These are phyloP conservation scores for Macrolepiota dolichaula DNA, from an alignment of 768 basidiomycete species.

Conservation along the genomic window DNA sequence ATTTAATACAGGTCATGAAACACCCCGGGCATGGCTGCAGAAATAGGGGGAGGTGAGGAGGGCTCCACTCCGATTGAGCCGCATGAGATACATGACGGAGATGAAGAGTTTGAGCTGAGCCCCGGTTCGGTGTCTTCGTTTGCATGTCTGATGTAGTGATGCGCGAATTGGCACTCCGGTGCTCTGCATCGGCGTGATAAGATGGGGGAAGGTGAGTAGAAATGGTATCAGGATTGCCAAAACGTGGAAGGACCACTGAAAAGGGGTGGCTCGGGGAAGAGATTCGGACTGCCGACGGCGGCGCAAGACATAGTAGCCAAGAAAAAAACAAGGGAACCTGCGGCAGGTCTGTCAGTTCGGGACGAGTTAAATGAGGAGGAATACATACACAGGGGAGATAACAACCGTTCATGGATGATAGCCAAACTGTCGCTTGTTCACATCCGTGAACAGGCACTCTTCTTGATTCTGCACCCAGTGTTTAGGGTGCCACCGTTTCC, in stretches of 20 bases:
- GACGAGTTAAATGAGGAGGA: slow-evolving; percentile 1
- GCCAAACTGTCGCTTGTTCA: not conserved
- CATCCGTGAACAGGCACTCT: slow-evolving; percentile 3
- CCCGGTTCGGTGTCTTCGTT: not conserved
- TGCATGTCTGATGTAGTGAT: not conserved
- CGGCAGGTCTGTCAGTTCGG: not conserved
- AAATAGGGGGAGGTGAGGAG: not conserved
- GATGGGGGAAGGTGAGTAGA: not conserved
- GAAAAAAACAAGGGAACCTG: not conserved
- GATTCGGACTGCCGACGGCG: not conserved
- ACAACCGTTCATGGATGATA: not conserved
- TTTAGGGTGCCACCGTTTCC: not conserved
- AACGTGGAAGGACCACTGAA: not conserved
- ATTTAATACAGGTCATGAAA: not conserved
- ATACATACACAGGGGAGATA: slow-evolving; percentile 4
- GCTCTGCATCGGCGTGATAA: not conserved
- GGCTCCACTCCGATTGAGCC: not conserved
- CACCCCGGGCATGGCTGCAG: not conserved
- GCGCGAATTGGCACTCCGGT: not conserved
- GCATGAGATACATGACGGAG: not conserved
- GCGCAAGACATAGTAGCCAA: not conserved
- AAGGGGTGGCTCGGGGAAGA: not conserved
- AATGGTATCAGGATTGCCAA: slow-evolving; percentile 1
- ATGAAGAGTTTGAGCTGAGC: not conserved
- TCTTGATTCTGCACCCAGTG: not conserved